phyloP scores from a whole-genome alignment of 2,329 filamentous ascomycete genomes.

The Daldinia eschscholtzii region DNA sequence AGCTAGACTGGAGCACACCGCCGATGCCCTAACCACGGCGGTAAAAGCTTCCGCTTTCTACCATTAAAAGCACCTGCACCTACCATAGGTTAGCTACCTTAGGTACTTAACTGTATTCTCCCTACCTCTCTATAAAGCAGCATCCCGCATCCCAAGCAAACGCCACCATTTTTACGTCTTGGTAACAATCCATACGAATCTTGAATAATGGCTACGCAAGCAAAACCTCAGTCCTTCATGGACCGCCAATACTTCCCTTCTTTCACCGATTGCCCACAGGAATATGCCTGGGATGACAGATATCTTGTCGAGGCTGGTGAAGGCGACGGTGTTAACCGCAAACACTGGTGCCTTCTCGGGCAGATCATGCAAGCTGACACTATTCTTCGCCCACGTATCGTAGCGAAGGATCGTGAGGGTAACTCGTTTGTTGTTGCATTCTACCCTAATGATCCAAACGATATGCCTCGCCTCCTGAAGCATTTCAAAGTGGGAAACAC shows the following conservation, averaged over 20 bases:
- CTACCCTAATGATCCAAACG: conserved; percentile 38
- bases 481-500: conserved; percentile 43
- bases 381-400: conserved; percentile 33
- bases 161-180: too few relatives aligned
- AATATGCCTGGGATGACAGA: conserved; percentile 18
- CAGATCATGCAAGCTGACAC: conserved; percentile 52
- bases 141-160: too few relatives aligned
- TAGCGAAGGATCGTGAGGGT: conserved; percentile 39
- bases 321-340: conserved; percentile 10
- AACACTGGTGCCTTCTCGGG: conserved; percentile 42
- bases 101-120: too few relatives aligned
- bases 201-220: conserved; percentile 2
- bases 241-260: conserved; percentile 36
- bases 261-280: conserved; percentile 25
- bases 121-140: too few relatives aligned
- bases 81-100: too few relatives aligned
- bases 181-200: background rate
- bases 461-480: conserved; percentile 37
- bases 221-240: conserved; percentile 33
- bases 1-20: too few relatives aligned
- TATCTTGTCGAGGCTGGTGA: conserved; percentile 14
- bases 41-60: too few relatives aligned
- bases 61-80: too few relatives aligned
- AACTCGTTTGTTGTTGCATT: conserved; percentile 36
- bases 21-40: too few relatives aligned